These are phyloP conservation scores for Penicillium silybi DNA, from an alignment of 495 filamentous ascomycete genomes.

Conservation along the genomic window DNA sequence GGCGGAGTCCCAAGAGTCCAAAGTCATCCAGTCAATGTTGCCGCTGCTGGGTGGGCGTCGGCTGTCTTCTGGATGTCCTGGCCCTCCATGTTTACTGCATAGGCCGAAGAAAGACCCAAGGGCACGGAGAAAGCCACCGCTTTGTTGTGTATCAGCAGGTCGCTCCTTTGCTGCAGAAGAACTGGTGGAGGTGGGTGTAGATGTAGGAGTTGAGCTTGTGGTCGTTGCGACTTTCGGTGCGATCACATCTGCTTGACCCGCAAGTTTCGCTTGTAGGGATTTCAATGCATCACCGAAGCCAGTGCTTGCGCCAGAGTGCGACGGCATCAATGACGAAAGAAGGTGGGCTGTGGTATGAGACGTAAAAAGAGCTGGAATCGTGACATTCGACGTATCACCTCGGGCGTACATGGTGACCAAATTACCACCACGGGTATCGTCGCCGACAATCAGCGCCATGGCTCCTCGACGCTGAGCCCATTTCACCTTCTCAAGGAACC, in stretches of 20 bases:
- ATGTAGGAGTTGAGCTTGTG: slow-evolving; percentile 16
- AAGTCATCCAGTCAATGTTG: slow-evolving; percentile 71
- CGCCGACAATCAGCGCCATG: slow-evolving; percentile 87
- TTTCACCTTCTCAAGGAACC: slow-evolving; percentile 94
- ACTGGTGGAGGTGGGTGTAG: slow-evolving; percentile 25
- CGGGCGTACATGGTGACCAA: slow-evolving; percentile 96
- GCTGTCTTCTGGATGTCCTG: slow-evolving; percentile 46
- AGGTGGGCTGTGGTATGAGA: slow-evolving; percentile 92
- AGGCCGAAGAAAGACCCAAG: slow-evolving; percentile 54
- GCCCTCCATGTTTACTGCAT: slow-evolving; percentile 25
- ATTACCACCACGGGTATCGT: slow-evolving; percentile 78
- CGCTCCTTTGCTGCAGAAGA: slow-evolving; percentile 19
- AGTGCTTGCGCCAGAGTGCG: slow-evolving; percentile 56
- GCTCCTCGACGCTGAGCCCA: slow-evolving; percentile 92
- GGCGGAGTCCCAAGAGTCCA: slow-evolving; percentile 64
- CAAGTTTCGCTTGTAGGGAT: slow-evolving; percentile 17
- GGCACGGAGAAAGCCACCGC: slow-evolving; percentile 52
- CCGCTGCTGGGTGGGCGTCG: slow-evolving; percentile 77
- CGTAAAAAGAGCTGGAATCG: slow-evolving; percentile 91
- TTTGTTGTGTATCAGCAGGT: slow-evolving; percentile 16
- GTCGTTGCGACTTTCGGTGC: slow-evolving; percentile 22
- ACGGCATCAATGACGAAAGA: slow-evolving; percentile 81
- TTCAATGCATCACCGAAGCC: slow-evolving; percentile 45
- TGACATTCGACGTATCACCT: slow-evolving; percentile 90
- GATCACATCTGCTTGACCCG: slow-evolving; percentile 18